Conservation (phyloP, 176 grass and related monocot species). For the Lolium perenne region DNA sequence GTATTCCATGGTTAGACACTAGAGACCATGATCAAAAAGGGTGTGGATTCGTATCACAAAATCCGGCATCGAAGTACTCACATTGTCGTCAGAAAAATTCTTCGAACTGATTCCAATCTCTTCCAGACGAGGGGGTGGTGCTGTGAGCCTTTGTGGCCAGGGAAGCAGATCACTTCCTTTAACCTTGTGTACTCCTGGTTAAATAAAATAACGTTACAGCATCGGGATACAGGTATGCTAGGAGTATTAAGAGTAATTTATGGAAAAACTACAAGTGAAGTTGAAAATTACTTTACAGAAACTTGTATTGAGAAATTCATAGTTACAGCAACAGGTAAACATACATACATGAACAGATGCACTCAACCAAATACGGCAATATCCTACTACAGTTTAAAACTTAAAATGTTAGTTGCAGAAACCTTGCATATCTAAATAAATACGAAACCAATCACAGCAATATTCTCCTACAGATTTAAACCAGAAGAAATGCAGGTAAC, state of each 20-base stretch:
- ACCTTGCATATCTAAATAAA: not conserved
- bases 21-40: not conserved
- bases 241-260: not conserved
- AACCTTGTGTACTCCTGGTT: conserved; percentile 57
- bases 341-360: not conserved
- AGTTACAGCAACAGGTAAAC: not conserved
- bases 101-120: conserved; percentile 60
- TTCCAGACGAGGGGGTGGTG: conserved; percentile 68
- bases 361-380: conserved; percentile 8
- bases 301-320: not conserved
- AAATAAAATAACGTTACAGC: conserved; percentile 12
- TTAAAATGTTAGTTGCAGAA: not conserved
- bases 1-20: conserved; percentile 33
- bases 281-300: not conserved
- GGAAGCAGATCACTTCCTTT: conserved; percentile 66
- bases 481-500: conserved; percentile 15
- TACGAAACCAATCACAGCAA: conserved; percentile 9
- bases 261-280: not conserved
- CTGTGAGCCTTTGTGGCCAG: conserved; percentile 74
- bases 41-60: conserved; percentile 6
- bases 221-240: conserved; percentile 24
- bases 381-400: conserved; percentile 1
- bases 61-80: conserved; percentile 25
- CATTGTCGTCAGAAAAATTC: conserved; percentile 64
- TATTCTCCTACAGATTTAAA: conserved; percentile 1